Evolutionary conservation across 257 asterid genomes (phyloP).

Genomic region (Gentiana straminea): DNA sequence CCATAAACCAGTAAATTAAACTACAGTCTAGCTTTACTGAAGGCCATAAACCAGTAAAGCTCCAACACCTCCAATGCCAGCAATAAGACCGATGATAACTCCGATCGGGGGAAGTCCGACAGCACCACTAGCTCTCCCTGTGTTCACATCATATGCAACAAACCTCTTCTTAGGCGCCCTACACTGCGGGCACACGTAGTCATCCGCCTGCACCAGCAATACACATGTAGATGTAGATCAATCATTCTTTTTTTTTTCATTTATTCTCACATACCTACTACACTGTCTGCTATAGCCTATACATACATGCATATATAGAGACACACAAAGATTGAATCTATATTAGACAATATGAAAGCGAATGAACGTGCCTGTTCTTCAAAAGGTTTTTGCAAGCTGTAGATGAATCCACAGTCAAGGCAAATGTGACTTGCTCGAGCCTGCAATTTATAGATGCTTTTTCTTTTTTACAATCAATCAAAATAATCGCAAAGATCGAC

Average conservation of each 20-base stretch:
- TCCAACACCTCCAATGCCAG: conserved; percentile 82
- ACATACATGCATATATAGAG: too few relatives aligned
- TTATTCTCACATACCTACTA: not conserved
- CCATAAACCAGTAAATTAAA: too few relatives aligned
- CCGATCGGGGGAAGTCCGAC: conserved; percentile 77
- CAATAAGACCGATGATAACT: conserved; percentile 71
- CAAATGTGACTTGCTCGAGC: conserved; percentile 92
- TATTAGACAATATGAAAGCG: too few relatives aligned
- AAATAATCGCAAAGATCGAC: not conserved
- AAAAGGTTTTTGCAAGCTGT: conserved; percentile 66
- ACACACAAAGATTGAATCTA: too few relatives aligned
- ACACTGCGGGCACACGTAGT: conserved; percentile 83
- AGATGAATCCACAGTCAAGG: conserved; percentile 94
- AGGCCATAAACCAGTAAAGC: conserved; percentile 85
- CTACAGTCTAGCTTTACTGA: conserved; percentile 24
- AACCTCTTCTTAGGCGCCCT: conserved; percentile 97
- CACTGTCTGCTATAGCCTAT: not conserved
- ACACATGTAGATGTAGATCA: not conserved
- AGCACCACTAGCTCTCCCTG: conserved; percentile 82
- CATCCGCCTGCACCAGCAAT: conserved; percentile 52
- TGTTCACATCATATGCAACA: conserved; percentile 68
- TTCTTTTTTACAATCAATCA: not conserved
- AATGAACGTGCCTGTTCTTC: conserved; percentile 70
- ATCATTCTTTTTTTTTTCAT: not conserved
- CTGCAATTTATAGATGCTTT: conserved; percentile 22